Percentiles rank a stretch among this genome's conserved stretches.
Conservation (phyloP, 176 grass and related monocot species). For the Dactylis glomerata region DNA sequence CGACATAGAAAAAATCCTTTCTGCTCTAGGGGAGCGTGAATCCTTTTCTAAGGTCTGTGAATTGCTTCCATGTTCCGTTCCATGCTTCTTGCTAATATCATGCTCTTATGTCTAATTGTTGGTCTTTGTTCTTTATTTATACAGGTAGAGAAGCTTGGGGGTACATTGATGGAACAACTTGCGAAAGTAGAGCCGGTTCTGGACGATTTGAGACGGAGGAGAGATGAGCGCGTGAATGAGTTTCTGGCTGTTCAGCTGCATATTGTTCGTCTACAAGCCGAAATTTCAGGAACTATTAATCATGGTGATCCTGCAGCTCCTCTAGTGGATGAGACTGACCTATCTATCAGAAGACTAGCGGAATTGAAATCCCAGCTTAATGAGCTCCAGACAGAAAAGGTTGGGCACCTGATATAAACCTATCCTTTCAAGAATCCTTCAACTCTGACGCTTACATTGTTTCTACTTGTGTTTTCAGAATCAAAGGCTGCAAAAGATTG, state of each 20-base stretch:
- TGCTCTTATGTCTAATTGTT: not conserved
- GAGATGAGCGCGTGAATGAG: conserved; percentile 61
- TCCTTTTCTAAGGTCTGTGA: conserved; percentile 65
- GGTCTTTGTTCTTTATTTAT: not conserved
- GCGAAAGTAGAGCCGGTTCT: conserved; percentile 60
- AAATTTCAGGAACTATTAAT: conserved; percentile 69
- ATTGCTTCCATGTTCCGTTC: not conserved
- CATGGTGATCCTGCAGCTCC: conserved; percentile 35
- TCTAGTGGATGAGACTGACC: conserved; percentile 56
- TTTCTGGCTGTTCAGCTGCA: conserved; percentile 55
- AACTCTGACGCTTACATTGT: conserved; percentile 1
- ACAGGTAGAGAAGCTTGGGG: conserved; percentile 64
- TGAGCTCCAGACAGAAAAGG: conserved; percentile 80
- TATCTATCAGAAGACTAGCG: conserved; percentile 53
- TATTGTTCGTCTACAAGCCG: conserved; percentile 54
- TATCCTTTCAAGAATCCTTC: not conserved
- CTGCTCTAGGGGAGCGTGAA: conserved; percentile 72
- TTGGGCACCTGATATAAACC: conserved; percentile 5
- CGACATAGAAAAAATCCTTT: conserved; percentile 63
- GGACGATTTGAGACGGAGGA: conserved; percentile 56
- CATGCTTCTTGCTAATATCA: not conserved
- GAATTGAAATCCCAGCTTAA: conserved; percentile 63
- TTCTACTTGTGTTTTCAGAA: conserved; percentile 53
- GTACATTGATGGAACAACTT: conserved; percentile 70
- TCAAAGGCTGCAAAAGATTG: conserved; percentile 65